Conservation (phyloP, 2,329 filamentous ascomycete genomes). For the Septoria petroselini region DNA sequence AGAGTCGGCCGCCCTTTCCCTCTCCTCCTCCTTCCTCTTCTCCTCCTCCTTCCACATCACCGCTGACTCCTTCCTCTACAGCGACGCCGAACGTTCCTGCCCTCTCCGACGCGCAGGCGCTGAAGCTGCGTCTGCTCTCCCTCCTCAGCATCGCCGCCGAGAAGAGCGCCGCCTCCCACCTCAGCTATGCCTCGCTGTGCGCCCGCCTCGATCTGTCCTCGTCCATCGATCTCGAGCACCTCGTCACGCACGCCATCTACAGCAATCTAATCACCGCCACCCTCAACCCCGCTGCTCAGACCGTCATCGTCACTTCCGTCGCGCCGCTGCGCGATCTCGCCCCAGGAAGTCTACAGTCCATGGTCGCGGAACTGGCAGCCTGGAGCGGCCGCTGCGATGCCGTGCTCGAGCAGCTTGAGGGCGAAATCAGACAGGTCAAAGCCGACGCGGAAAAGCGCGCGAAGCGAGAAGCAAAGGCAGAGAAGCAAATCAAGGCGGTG, state of each 20-base stretch:
- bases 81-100: conserved; percentile 59
- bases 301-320: conserved; percentile 74
- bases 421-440: conserved; percentile 67
- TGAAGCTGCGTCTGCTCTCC: conserved; percentile 88
- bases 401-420: conserved; percentile 71
- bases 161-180: conserved; percentile 45
- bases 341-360: conserved; percentile 65
- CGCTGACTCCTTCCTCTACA: conserved; percentile 30
- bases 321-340: conserved; percentile 82
- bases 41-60: not conserved
- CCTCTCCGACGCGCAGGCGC: conserved; percentile 68
- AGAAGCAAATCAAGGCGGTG: conserved; percentile 40
- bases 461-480: conserved; percentile 44
- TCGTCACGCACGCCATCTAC: conserved; percentile 86
- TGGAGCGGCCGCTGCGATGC: conserved; percentile 78
- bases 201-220: conserved; percentile 63
- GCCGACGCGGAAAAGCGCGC: conserved; percentile 42
- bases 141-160: conserved; percentile 76
- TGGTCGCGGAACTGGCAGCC: conserved; percentile 64
- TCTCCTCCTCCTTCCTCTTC: not conserved
- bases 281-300: conserved; percentile 72
- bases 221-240: conserved; percentile 71
- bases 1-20: conserved; percentile 43
- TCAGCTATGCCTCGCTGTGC: conserved; percentile 71
- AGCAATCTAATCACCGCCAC: conserved; percentile 76